Conservation (phyloP, 805 yeast species). For the Kodamaea neixiangensis region DNA sequence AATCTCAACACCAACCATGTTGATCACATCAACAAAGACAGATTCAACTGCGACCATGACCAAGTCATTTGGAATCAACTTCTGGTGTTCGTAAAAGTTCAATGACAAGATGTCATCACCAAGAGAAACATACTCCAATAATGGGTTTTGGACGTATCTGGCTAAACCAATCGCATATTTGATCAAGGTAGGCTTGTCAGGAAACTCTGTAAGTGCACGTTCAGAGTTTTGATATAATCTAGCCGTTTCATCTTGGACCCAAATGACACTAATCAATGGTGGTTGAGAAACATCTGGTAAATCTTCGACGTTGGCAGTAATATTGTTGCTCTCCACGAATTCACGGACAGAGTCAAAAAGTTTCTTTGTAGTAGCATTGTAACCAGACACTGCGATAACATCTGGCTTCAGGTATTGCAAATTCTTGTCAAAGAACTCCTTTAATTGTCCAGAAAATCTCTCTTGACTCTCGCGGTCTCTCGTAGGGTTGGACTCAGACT, state of each 20-base stretch:
- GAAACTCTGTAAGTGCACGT: constrained; percentile 74
- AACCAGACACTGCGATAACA: constrained; percentile 88
- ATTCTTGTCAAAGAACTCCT: constrained; percentile 61
- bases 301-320: constrained; percentile 53
- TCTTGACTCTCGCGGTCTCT: constrained; percentile 46
- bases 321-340: constrained; percentile 56
- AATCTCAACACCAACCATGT: constrained; percentile 90
- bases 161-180: constrained; percentile 89
- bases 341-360: constrained; percentile 57
- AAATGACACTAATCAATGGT: constrained; percentile 68
- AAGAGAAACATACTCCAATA: constrained; percentile 82
- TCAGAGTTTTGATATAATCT: constrained; percentile 79
- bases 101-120: constrained; percentile 73
- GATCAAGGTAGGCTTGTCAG: constrained; percentile 78
- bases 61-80: constrained; percentile 62
- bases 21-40: constrained; percentile 85
- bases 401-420: constrained; percentile 65
- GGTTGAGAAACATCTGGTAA: constrained; percentile 40
- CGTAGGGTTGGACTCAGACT: constrained; percentile 72
- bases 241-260: constrained; percentile 94
- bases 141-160: constrained; percentile 90
- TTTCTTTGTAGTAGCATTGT: constrained; percentile 68
- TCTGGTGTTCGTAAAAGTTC: constrained; percentile 72
- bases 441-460: constrained; percentile 61
- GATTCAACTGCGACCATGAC: constrained; percentile 70